Percentiles rank a stretch among this genome's conserved stretches.
These are phyloP conservation scores for Penicillium soppii DNA, from an alignment of 495 filamentous ascomycete genomes.

Conservation along the genomic window DNA sequence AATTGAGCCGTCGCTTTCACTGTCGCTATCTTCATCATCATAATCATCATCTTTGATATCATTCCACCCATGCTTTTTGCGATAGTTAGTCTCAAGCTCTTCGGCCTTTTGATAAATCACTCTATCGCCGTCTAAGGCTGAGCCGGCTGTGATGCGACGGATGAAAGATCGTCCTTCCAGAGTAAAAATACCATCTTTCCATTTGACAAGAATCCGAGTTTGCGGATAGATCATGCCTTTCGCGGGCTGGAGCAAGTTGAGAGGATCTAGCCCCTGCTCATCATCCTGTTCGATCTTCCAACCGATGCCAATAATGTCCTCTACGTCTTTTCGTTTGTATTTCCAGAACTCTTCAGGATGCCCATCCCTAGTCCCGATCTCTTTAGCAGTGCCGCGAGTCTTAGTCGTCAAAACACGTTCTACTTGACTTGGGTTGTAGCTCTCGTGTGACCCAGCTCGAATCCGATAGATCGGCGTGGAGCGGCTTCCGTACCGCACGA, in stretches of 20 bases:
- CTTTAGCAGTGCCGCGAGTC: constrained; percentile 15
- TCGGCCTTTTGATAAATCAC: constrained; percentile 24
- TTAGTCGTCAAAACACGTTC: constrained; percentile 9
- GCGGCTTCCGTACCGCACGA: constrained; percentile 17
- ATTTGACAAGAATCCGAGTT: constrained; percentile 21
- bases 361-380: constrained; percentile 1
- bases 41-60: not conserved
- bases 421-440: constrained; percentile 10
- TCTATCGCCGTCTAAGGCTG: constrained; percentile 12
- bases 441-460: constrained; percentile 16
- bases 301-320: constrained; percentile 17
- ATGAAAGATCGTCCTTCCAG: constrained; percentile 22
- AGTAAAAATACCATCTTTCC: constrained; percentile 18
- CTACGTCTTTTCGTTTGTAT: constrained; percentile 17
- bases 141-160: constrained; percentile 17
- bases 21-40: not conserved
- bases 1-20: not conserved
- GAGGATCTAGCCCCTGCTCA: constrained; percentile 12
- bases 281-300: constrained; percentile 27
- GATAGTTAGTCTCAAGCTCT: constrained; percentile 14
- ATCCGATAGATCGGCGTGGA: constrained; percentile 17
- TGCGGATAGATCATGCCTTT: constrained; percentile 17
- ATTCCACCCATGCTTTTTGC: constrained; percentile 1
- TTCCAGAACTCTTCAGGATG: constrained; percentile 15
- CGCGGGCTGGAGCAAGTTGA: constrained; percentile 4